Evolutionary conservation across 108 stramenopile genomes (phyloP), one percentile per base, ranked within the genome.

Genomic region (Thalassiosira profunda): DNA sequence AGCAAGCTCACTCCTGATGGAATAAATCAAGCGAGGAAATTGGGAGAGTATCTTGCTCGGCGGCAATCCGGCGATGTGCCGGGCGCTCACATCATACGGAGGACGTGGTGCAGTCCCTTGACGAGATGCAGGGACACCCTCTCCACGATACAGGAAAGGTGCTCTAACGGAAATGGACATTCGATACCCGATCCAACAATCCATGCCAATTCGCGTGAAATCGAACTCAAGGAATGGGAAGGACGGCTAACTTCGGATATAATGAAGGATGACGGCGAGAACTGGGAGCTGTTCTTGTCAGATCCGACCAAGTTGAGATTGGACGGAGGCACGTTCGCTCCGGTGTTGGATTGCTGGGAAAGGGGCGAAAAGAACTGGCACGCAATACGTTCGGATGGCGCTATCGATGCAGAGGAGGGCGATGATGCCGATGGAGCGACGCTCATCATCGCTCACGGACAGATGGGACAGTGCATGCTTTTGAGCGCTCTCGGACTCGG

Each of bases 391-490:
- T 49, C 45, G 1, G 31, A 67, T 49, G 64, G 65, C 23, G 45
- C 10, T 33, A 40, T 31, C 21, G 34, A 29, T 5, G 8, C 9
- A 9, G 36, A 20, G 8, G 31, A 42, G n/a, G 45, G 31, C 29
- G 33, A 38, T 2, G 15, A 46, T 28, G 36, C 37, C 0, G 45
- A 71, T 15, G 49, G 40, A 40, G 18, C 45, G 9, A 20, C 10
- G 14, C 26, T 41, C 20, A 49, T 25, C 34, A 65, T 17, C 8
- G 67, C 73, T 34, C 71, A 79, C 53, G 71, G 77, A 23, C 72
- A 55, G 12, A 59, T 79, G 35, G 71, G 71, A 8, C 71, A 73
- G 12, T 72, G 70, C 37, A 79, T 79, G 77, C 65, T 79, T 20
- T 57, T 73, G 1, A 28, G 59, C 14, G 72, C 77, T 17, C 31